Percentiles rank a stretch among this genome's conserved stretches.
Conservation (phyloP, 2,329 filamentous ascomycete genomes). For the Leptographium procerum region DNA sequence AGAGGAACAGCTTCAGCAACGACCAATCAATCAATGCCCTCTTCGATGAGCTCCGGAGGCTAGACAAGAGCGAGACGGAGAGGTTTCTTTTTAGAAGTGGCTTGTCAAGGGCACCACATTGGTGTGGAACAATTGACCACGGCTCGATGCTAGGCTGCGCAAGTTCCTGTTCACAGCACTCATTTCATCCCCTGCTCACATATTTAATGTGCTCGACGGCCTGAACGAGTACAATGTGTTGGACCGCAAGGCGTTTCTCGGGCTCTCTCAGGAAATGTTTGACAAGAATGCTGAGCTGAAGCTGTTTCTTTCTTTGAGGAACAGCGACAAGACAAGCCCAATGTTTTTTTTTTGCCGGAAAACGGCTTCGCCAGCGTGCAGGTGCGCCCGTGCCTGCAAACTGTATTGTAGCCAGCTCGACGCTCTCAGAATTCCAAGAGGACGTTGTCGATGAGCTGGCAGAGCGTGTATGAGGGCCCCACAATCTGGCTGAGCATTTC, state of each 20-base stretch:
- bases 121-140: background rate
- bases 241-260: background rate
- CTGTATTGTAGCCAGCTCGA: background rate
- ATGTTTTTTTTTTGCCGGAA: background rate
- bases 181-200: background rate
- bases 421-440: background rate
- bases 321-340: background rate
- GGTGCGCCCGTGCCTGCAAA: background rate
- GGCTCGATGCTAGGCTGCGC: background rate
- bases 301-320: background rate
- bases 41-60: background rate
- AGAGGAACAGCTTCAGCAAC: background rate
- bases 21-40: background rate
- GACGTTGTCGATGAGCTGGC: background rate
- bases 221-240: background rate
- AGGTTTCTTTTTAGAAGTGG: background rate
- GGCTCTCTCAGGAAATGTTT: background rate
- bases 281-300: background rate
- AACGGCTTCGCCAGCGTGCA: background rate
- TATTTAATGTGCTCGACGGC: conserved; percentile 9
- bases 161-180: background rate
- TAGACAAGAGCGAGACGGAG: background rate
- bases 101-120: background rate
- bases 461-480: background rate
- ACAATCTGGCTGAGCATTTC: background rate